A percentile compares a stretch with the other conserved stretches of the same genome.
phyloP scores from a whole-genome alignment of 23 red algal species.

The Gracilaria caudata region DNA sequence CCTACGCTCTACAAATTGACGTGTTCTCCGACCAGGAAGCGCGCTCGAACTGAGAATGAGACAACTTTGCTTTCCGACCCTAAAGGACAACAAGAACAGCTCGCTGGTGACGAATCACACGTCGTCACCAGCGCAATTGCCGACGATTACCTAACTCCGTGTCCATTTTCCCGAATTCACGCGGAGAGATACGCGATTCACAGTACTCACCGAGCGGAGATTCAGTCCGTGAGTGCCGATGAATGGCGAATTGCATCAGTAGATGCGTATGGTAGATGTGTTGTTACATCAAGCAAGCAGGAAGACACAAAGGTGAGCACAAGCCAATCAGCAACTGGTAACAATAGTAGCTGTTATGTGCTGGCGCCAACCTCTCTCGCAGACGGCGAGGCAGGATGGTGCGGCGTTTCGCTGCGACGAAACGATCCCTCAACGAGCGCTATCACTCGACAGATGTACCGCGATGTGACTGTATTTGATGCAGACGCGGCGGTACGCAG shows the following conservation, averaged over 20 bases:
- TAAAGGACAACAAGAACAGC: background rate
- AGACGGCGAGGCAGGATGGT: slow-evolving; percentile 54
- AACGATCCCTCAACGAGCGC: slow-evolving; percentile 2
- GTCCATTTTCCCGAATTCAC: background rate
- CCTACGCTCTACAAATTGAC: background rate
- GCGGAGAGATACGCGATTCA: background rate
- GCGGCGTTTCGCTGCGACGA: slow-evolving; percentile 50
- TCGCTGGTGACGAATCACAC: background rate
- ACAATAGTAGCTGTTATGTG: background rate
- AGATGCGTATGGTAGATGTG: slow-evolving; percentile 47
- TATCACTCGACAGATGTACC: slow-evolving; percentile 27
- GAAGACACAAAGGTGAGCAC: background rate
- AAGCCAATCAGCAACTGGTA: background rate
- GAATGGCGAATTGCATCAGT: slow-evolving; percentile 54
- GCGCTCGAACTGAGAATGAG: background rate
- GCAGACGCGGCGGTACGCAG: slow-evolving; percentile 21
- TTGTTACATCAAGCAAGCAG: slow-evolving; percentile 11
- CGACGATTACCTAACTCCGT: slow-evolving; percentile 63
- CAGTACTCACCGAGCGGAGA: slow-evolving; percentile 43
- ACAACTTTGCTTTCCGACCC: no score
- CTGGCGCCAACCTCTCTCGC: slow-evolving; percentile 21
- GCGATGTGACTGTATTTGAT: slow-evolving; percentile 65
- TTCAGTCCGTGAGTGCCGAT: slow-evolving; percentile 47
- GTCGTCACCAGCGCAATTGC: slow-evolving; percentile 37
- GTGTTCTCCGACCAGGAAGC: slow-evolving; percentile 11